phyloP scores from a whole-genome alignment of 768 basidiomycete species.

The Leucocoprinus birnbaumii region DNA sequence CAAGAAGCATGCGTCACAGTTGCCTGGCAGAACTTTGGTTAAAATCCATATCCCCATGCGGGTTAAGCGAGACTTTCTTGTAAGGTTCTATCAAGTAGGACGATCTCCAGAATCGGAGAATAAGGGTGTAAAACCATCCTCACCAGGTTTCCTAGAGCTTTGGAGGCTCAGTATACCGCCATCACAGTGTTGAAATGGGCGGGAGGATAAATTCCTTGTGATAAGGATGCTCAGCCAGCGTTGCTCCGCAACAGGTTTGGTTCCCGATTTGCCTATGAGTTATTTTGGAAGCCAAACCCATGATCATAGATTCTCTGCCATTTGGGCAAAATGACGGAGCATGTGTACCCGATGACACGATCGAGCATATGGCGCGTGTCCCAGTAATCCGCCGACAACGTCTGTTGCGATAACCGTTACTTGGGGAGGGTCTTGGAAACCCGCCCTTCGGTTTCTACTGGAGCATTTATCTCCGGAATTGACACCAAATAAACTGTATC shows the following conservation, averaged over 20 bases:
- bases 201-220: neutral
- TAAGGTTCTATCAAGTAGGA: neutral
- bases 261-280: neutral
- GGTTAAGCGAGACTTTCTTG: neutral
- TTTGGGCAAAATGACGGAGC: neutral
- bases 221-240: too few species aligned
- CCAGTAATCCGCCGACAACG: neutral
- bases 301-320: constrained; percentile 1
- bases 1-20: constrained; percentile 10
- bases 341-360: constrained; percentile 6
- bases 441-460: neutral
- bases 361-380: neutral
- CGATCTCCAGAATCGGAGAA: constrained; percentile 2
- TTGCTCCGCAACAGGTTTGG: too few species aligned
- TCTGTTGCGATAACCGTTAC: neutral
- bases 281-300: neutral
- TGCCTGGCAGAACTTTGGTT: constrained; percentile 5
- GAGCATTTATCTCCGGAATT: too few species aligned
- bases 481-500: too few species aligned
- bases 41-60: constrained; percentile 6
- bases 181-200: neutral
- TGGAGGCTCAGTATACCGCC: neutral
- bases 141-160: neutral
- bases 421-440: neutral
- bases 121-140: neutral